Evolutionary conservation across 495 filamentous ascomycete genomes (phyloP).

Genomic region (Penicillium coffeae): DNA sequence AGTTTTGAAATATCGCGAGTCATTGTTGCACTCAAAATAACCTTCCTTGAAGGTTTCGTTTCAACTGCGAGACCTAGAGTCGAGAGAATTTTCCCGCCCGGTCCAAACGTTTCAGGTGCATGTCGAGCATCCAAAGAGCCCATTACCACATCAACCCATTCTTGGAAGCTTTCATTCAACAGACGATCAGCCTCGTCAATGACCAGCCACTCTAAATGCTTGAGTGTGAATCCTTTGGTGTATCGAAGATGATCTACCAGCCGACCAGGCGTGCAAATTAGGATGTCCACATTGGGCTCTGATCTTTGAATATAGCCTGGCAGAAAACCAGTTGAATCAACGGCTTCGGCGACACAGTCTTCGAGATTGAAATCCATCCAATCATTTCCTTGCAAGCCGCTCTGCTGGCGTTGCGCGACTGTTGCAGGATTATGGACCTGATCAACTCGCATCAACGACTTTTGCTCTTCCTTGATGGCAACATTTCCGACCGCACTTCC

Average conservation of each 20-base stretch:
- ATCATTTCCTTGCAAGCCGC: conserved; percentile 38
- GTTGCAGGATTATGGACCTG: conserved; percentile 56
- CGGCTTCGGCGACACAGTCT: conserved; percentile 39
- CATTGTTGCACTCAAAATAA: conserved; percentile 91
- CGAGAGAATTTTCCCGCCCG: conserved; percentile 35
- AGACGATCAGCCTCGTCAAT: conserved; percentile 95
- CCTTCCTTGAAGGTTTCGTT: conserved; percentile 55
- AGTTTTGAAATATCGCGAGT: conserved; percentile 80
- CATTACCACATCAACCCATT: conserved; percentile 78
- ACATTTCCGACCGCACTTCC: conserved; percentile 79
- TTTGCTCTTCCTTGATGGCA: conserved; percentile 71
- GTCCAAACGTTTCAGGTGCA: conserved; percentile 47
- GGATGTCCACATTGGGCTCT: conserved; percentile 73
- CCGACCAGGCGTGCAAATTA: conserved; percentile 89
- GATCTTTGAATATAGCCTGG: conserved; percentile 60
- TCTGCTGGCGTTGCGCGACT: conserved; percentile 41
- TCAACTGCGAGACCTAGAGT: conserved; percentile 34
- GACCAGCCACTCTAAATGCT: conserved; percentile 80
- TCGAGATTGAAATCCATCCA: conserved; percentile 47
- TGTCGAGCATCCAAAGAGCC: conserved; percentile 52
- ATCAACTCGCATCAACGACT: conserved; percentile 56
- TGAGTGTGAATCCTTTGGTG: conserved; percentile 78
- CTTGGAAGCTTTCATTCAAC: conserved; percentile 86
- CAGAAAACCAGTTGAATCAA: conserved; percentile 37
- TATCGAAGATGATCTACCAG: conserved; percentile 87